Percentiles rank a stretch among this genome's conserved stretches.
Conservation (phyloP, 495 filamentous ascomycete genomes). For the Neurospora sp. region DNA sequence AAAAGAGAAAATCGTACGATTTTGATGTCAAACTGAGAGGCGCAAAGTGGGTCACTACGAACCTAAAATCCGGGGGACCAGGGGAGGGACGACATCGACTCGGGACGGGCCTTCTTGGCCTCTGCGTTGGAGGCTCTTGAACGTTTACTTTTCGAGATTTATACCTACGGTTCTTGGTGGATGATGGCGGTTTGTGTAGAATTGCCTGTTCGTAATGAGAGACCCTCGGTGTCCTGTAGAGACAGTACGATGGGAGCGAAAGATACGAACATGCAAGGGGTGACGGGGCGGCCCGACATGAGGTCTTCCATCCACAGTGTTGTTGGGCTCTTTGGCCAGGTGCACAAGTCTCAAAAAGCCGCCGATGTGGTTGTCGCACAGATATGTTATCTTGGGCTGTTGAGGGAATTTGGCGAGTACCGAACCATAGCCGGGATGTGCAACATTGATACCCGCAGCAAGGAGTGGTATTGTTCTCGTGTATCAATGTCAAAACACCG, state of each 20-base stretch:
- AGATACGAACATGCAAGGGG: background rate
- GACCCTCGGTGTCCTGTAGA: background rate
- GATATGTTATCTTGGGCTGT: background rate
- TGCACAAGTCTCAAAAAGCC: background rate
- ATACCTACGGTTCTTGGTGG: background rate
- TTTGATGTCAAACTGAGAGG: conserved; percentile 18
- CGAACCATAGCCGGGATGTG: background rate
- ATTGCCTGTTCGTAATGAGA: background rate
- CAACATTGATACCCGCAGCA: background rate
- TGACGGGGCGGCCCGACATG: background rate
- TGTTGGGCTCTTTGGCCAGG: background rate
- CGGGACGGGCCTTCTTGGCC: background rate
- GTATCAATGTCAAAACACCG: background rate
- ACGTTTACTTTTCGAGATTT: background rate
- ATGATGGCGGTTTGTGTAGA: background rate
- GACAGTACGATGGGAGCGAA: background rate
- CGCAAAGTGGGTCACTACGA: conserved; percentile 6
- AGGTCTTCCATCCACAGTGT: background rate
- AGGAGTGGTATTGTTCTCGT: background rate
- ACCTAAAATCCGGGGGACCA: background rate
- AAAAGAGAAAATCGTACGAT: conserved; percentile 22
- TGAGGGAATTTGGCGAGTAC: background rate
- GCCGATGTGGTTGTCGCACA: background rate
- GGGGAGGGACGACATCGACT: background rate
- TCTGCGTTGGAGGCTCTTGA: background rate